Conservation (phyloP, 148 eudicot species). For the Chenopodium quinoa region DNA sequence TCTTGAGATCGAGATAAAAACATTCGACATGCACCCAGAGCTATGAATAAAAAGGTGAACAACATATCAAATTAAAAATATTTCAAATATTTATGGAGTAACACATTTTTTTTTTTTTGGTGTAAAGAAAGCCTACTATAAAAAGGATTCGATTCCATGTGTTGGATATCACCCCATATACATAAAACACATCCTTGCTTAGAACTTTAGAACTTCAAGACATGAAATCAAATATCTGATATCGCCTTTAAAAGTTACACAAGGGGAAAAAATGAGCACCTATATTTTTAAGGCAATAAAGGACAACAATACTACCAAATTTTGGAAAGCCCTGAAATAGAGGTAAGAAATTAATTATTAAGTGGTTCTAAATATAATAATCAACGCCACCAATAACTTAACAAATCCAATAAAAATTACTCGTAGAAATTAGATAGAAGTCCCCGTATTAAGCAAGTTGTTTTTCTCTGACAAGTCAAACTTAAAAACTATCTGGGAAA, state of each 20-base stretch:
- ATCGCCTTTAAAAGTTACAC: background rate
- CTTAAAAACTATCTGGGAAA: slow-evolving; percentile 22
- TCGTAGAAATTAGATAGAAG: background rate
- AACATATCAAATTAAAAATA: too few relatives aligned
- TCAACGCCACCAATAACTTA: slow-evolving; percentile 2
- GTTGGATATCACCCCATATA: too few relatives aligned
- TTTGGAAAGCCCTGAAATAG: background rate
- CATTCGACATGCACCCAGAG: too few relatives aligned
- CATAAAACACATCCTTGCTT: too few relatives aligned
- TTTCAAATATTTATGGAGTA: too few relatives aligned
- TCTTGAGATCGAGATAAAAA: too few relatives aligned
- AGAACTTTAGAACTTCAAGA: too few relatives aligned
- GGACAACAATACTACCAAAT: background rate
- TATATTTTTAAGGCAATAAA: background rate
- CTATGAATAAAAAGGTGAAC: too few relatives aligned
- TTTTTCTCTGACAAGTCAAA: slow-evolving; percentile 26
- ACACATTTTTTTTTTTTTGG: too few relatives aligned
- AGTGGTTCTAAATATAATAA: background rate
- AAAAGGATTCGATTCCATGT: too few relatives aligned
- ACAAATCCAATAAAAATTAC: background rate
- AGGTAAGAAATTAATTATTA: slow-evolving; percentile 3
- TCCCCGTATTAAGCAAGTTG: slow-evolving; percentile 6
- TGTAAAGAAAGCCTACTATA: too few relatives aligned
- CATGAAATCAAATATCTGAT: too few relatives aligned
- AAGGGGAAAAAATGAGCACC: background rate